phyloP scores from a whole-genome alignment of 805 yeast genomes.

The Tetrapisispora iriomotensis region DNA sequence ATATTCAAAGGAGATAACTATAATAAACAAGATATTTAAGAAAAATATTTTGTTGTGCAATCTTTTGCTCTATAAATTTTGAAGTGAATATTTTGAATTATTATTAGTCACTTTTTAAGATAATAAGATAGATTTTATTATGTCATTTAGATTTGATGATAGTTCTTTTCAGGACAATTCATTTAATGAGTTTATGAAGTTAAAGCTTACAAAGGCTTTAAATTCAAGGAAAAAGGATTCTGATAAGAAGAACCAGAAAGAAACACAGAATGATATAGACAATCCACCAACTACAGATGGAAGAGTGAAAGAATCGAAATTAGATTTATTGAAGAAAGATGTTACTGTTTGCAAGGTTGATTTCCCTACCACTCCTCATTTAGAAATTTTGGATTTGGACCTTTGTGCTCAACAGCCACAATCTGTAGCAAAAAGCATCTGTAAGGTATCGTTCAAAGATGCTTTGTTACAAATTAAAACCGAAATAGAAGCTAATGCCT shows the following conservation, averaged over 20 bases:
- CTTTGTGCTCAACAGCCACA: slow-evolving; percentile 23
- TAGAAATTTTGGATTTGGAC: slow-evolving; percentile 28
- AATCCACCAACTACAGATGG: neutral
- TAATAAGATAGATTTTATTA: no score
- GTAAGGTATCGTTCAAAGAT: slow-evolving; percentile 26
- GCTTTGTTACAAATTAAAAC: slow-evolving; percentile 28
- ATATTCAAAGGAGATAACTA: no score
- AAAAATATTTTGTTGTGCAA: no score
- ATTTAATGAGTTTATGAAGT: slow-evolving; percentile 19
- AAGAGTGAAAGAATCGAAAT: slow-evolving; percentile 2
- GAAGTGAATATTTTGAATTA: no score
- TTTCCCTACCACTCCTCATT: slow-evolving; percentile 24
- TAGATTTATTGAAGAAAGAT: slow-evolving; percentile 15
- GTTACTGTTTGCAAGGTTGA: slow-evolving; percentile 24
- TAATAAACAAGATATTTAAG: no score
- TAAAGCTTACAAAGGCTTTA: slow-evolving; percentile 17
- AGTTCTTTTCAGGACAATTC: slow-evolving; percentile 20
- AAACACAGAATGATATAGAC: neutral
- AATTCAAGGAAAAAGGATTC: slow-evolving; percentile 9
- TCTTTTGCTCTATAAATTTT: no score
- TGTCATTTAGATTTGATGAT: slow-evolving; percentile 23
- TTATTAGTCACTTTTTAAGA: no score
- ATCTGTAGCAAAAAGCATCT: slow-evolving; percentile 27
- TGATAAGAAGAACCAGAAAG: neutral
- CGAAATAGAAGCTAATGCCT: slow-evolving; percentile 28